Evolutionary conservation across 1,284 basidiomycete species (phyloP), one percentile per base, ranked within the genome.

Genomic region (Cryptococcus sp.): DNA sequence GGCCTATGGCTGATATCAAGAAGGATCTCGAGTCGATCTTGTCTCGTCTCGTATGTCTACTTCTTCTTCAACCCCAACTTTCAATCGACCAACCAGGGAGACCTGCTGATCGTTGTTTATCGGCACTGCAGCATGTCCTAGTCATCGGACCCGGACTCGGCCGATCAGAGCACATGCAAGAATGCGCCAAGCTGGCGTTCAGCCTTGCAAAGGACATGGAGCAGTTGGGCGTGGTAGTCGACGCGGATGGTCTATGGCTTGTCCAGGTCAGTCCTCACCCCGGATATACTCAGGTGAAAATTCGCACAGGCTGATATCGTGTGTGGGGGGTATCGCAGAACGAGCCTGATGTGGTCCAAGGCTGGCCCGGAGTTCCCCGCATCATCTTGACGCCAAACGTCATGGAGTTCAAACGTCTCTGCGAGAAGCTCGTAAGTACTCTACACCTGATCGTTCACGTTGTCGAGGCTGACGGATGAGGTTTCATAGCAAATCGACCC

Each of bases 141-240:
- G 84, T 99, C 19, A 85, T 99, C 39, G 95, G 95, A 0, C 95
- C 95, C 0, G 95, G 95, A 0, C 84, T 97, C 0, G 93, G 93
- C 0, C 85, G 95, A 0, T 90, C 93, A 67, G 79, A 84, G 3
- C 91, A 92, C 79, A 98, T 98, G 92, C 91, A 93, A 73, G 78
- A 77, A 1, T 91, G 80, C 40, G 84, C 82, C 3, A 71, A 76
- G 25, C 69, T 81, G 4, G 82, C 82, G 3, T 79, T 85, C 52
- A 65, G 77, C 23, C 65, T 82, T 17, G 83, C 83, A 2, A 78
- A 76, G 54, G 75, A 81, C 25, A 83, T 82, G 52, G 86, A 87
- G 52, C 58, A 65, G 43, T 88, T 95, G 85, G 95, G 89, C 72
- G 81, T 97, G 53, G 93, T 98, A 3, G 82, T 99, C 17, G 95